These are phyloP conservation scores for Vigna angularis DNA, from an alignment of 306 rosid species.

Conservation along the genomic window DNA sequence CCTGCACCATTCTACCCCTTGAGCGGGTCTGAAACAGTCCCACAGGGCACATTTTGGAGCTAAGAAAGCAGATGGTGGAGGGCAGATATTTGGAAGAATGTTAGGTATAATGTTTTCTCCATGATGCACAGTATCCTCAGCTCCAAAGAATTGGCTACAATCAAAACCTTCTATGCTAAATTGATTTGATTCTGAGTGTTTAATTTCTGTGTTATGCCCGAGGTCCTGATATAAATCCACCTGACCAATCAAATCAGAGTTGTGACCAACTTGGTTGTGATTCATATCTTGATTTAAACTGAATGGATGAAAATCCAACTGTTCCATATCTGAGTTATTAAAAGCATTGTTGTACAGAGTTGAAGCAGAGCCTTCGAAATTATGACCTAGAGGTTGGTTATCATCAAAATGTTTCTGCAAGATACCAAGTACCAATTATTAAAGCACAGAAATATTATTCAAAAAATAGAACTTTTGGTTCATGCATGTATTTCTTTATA, in stretches of 20 bases:
- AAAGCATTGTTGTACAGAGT: constrained; percentile 54
- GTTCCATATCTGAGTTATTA: constrained; percentile 59
- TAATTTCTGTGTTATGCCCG: constrained; percentile 31
- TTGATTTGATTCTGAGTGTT: constrained; percentile 49
- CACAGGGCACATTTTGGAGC: constrained; percentile 95
- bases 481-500: constrained; percentile 7
- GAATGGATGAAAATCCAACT: constrained; percentile 60
- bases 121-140: constrained; percentile 38
- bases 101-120: constrained; percentile 63
- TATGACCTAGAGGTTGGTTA: constrained; percentile 55
- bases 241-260: constrained; percentile 45
- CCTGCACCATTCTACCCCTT: constrained; percentile 72
- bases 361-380: constrained; percentile 65
- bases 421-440: constrained; percentile 36
- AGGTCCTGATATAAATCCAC: constrained; percentile 42
- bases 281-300: constrained; percentile 57
- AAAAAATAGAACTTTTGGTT: constrained; percentile 2
- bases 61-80: constrained; percentile 91
- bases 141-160: constrained; percentile 42
- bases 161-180: constrained; percentile 53
- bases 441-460: constrained; percentile 12
- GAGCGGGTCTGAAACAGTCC: constrained; percentile 97
- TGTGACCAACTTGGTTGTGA: constrained; percentile 48
- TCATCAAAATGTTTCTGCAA: constrained; percentile 69
- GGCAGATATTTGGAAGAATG: constrained; percentile 76